Conservation (phyloP, 2,329 filamentous ascomycete species). For the Penicillium sp. region DNA sequence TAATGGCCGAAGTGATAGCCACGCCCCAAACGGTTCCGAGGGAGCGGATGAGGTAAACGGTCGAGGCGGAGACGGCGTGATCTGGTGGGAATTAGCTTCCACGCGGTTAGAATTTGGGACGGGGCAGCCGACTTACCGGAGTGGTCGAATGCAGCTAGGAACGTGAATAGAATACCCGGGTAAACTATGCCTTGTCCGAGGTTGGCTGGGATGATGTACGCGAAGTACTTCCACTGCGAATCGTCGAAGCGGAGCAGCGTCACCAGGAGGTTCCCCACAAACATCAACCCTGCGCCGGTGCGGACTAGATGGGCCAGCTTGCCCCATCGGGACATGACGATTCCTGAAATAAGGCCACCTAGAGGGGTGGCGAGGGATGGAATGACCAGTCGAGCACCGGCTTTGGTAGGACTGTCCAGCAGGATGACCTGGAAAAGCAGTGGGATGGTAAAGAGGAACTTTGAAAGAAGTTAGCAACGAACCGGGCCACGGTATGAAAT, state of each 20-base stretch:
- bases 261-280: conserved; percentile 48
- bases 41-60: conserved; percentile 66
- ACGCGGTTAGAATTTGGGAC: neutral
- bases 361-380: conserved; percentile 52
- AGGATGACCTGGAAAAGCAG: conserved; percentile 50
- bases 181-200: conserved; percentile 54
- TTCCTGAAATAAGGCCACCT: conserved; percentile 49
- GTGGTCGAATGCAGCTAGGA: conserved; percentile 66
- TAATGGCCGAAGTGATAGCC: conserved; percentile 64
- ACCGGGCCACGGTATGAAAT: neutral
- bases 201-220: conserved; percentile 52
- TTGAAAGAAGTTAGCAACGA: neutral
- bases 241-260: conserved; percentile 48
- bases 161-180: conserved; percentile 61
- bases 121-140: conserved; percentile 49
- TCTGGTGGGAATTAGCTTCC: conserved; percentile 44
- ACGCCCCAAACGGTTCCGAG: conserved; percentile 69
- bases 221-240: conserved; percentile 50
- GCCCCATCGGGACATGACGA: conserved; percentile 55
- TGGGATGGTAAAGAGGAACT: conserved; percentile 55
- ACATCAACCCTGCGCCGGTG: conserved; percentile 48
- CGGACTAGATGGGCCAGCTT: conserved; percentile 48
- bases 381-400: conserved; percentile 50
- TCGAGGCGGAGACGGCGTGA: conserved; percentile 66
- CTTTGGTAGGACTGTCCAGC: conserved; percentile 49